phyloP scores from a whole-genome alignment of 1,284 basidiomycete species.

The Austropuccinia psidii region DNA sequence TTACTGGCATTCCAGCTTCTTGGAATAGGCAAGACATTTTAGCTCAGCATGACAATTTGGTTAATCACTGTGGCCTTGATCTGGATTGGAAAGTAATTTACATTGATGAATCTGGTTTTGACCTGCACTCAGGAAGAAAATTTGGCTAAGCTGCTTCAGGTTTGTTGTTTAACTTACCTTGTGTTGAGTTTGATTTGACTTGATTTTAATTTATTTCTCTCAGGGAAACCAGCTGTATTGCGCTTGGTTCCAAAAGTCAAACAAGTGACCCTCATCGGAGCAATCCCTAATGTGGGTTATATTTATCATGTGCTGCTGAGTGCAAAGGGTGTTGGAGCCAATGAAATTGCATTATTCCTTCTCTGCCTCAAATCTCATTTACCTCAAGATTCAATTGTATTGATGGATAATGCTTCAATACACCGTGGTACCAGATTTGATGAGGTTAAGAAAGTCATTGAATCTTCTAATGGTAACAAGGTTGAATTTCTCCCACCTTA shows the following conservation, averaged over 20 bases:
- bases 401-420: neutral
- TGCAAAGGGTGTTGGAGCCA: conserved; percentile 3
- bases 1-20: neutral
- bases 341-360: conserved; percentile 6
- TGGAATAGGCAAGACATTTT: neutral
- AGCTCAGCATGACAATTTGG: neutral
- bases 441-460: neutral
- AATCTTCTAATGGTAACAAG: neutral
- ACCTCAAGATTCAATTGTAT: neutral
- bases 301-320: neutral
- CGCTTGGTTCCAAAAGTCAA: neutral
- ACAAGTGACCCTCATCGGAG: neutral
- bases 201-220: neutral
- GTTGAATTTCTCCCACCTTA: neutral
- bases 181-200: neutral
- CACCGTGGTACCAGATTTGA: neutral
- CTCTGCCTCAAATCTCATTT: conserved; percentile 10
- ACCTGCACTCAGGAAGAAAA: neutral
- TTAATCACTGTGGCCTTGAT: neutral
- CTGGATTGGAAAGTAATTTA: neutral
- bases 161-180: neutral
- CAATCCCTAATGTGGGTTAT: conserved; percentile 27
- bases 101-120: neutral
- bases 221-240: neutral
- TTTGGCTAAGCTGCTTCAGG: neutral